Evolutionary conservation across 2,329 filamentous ascomycete genomes (phyloP).

Genomic region (Beauveria caledonica): DNA sequence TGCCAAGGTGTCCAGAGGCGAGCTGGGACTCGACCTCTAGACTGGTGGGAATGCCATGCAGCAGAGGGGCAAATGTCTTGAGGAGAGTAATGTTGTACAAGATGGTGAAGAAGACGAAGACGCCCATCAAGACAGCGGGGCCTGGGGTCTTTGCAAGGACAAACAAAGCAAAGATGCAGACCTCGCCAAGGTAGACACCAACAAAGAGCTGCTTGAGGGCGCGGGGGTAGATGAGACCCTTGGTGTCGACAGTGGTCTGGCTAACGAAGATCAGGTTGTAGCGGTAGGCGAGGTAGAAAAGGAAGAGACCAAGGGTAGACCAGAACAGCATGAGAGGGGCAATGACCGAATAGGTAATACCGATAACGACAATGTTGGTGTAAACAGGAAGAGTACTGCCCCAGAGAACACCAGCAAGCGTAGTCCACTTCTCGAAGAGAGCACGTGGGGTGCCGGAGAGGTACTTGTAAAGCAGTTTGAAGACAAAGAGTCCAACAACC

Average conservation of each 20-base stretch:
- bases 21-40: constrained; percentile 32
- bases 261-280: constrained; percentile 83
- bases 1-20: constrained; percentile 1
- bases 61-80: constrained; percentile 60
- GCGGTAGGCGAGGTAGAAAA: constrained; percentile 78
- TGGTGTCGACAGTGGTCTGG: constrained; percentile 73
- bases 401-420: constrained; percentile 62
- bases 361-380: constrained; percentile 65
- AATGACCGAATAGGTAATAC: constrained; percentile 73
- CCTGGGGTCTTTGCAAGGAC: constrained; percentile 58
- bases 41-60: constrained; percentile 63
- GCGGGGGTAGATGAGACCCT: constrained; percentile 79
- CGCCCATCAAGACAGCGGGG: constrained; percentile 65
- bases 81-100: constrained; percentile 70
- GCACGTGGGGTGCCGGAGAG: constrained; percentile 71
- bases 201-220: constrained; percentile 80
- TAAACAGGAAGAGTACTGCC: constrained; percentile 69
- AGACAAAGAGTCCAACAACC: constrained; percentile 55
- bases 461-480: constrained; percentile 59
- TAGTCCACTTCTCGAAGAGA: constrained; percentile 67
- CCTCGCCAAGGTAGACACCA: constrained; percentile 70
- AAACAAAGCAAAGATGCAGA: constrained; percentile 77
- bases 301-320: constrained; percentile 63
- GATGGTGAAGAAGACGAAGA: constrained; percentile 67
- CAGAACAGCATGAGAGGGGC: constrained; percentile 77